phyloP scores from a whole-genome alignment of 257 asterid species.

The Primulina huaijiensis region DNA sequence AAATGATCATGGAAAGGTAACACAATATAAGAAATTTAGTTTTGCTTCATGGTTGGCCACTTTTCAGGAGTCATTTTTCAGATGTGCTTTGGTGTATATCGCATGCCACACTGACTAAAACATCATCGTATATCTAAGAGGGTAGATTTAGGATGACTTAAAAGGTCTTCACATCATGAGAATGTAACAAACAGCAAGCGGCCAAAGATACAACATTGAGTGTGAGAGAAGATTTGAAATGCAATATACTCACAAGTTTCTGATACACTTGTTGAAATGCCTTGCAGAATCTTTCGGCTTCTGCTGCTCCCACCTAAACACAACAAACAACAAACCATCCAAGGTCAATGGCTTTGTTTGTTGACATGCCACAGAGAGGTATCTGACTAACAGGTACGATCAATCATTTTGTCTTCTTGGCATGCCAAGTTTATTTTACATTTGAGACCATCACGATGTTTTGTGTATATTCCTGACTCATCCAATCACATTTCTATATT shows the following conservation, averaged over 20 bases:
- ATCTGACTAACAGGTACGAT: constrained; percentile 1
- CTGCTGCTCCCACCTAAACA: constrained; percentile 61
- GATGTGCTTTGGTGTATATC: background rate
- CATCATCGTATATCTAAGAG: too few species aligned
- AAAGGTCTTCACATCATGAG: background rate
- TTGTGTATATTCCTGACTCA: background rate
- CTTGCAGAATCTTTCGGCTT: constrained; percentile 68
- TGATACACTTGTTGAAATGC: constrained; percentile 65
- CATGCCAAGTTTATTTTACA: background rate
- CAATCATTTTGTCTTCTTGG: background rate
- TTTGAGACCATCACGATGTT: background rate
- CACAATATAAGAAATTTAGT: background rate
- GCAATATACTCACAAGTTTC: constrained; percentile 54
- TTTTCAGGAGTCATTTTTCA: background rate
- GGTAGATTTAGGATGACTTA: background rate
- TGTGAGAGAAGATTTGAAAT: constrained; percentile 7
- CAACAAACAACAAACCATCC: constrained; percentile 15
- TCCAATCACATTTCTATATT: background rate
- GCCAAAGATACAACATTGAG: background rate
- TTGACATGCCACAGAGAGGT: constrained; percentile 12
- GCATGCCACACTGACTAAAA: background rate
- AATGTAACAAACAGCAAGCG: background rate
- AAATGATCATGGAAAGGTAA: constrained; percentile 9
- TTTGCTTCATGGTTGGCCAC: background rate
- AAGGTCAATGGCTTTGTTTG: constrained; percentile 4